These are phyloP conservation scores for Psophocarpus tetragonolobus DNA, from an alignment of 306 rosid genomes.

Conservation along the genomic window DNA sequence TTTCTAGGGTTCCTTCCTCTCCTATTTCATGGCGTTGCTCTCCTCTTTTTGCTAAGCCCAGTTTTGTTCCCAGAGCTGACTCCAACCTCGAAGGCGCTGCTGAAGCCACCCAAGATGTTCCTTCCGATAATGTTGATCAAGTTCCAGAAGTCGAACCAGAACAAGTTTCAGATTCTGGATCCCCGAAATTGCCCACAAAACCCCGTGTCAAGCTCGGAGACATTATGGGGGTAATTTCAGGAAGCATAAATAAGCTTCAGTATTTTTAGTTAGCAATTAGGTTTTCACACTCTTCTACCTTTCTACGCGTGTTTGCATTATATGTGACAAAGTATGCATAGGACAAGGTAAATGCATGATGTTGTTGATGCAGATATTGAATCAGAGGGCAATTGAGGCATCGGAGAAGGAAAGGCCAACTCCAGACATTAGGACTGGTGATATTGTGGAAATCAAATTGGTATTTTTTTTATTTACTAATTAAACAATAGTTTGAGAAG, in stretches of 20 bases:
- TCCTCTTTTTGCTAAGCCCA: conserved; percentile 45
- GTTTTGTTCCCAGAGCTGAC: conserved; percentile 61
- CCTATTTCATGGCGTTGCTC: conserved; percentile 49
- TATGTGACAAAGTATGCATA: background rate
- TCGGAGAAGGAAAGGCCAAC: conserved; percentile 70
- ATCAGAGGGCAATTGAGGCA: conserved; percentile 82
- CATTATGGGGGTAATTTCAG: conserved; percentile 76
- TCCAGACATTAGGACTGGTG: conserved; percentile 89
- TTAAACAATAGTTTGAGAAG: background rate
- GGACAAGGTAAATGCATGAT: background rate
- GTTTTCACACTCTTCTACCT: background rate
- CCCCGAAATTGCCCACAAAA: conserved; percentile 56
- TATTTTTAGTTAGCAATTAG: background rate
- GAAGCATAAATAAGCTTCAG: background rate
- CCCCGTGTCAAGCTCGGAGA: conserved; percentile 93
- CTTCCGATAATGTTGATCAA: conserved; percentile 37
- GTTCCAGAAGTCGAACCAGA: conserved; percentile 41
- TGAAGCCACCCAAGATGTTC: conserved; percentile 25
- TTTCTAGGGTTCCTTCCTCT: conserved; percentile 44
- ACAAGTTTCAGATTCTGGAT: conserved; percentile 42
- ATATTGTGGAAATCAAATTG: conserved; percentile 86
- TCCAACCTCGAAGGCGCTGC: conserved; percentile 45
- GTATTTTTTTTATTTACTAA: conserved; percentile 39
- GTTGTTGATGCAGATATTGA: conserved; percentile 63
- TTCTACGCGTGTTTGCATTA: background rate